Base-by-base conservation (phyloP, 73 alveolate genomes). In the Paramecium pentaurelia region DNA sequence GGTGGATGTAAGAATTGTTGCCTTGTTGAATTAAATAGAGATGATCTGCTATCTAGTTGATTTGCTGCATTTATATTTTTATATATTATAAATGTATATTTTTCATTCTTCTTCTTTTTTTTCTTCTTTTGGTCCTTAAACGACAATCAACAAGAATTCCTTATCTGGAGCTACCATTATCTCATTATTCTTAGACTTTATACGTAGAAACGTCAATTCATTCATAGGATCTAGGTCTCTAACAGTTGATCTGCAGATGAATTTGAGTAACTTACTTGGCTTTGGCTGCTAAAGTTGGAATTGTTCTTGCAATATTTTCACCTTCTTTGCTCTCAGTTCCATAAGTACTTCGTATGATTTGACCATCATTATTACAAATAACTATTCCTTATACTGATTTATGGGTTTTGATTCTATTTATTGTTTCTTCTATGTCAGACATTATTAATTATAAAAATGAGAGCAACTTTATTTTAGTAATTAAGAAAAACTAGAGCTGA, bases 141-240 rank as follows among this genome's bases (percentile, higher is more conserved):
- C 92, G 25, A 93, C 96, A 32, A 93, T 93, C 40, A 93, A 86
- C 45, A 92, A 51, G 45, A 89, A 93, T 40, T 93, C 96, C 51
- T 80, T 87, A 68, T 93, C 96, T 30, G 95, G 94, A 30, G 96
- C 96, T 1, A 93, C 94, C 95, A 93, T 93, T 16, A 92, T 93
- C 77, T 93, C 96, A 47, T 93, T 71, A 36, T 92, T 92, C 92
- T 90, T 83, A 28, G 95, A 89, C 36, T 90, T 73, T 6, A 93
- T 92, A n/a, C 95, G 58, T 58, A 93, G 49, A 83, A 93, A 93
- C 16, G 93, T 95, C 44, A 93, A 92, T 37, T 93, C 95, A 80
- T 93, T 93, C 44, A 28, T 77, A 12, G 38, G 71, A 86, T 93
- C 96, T 18, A 93, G 77, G 44, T 93, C 95, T 93, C 87, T 92